These are phyloP conservation scores for Candida glucosophila DNA, from an alignment of 1,139 yeast genomes.

Conservation along the genomic window DNA sequence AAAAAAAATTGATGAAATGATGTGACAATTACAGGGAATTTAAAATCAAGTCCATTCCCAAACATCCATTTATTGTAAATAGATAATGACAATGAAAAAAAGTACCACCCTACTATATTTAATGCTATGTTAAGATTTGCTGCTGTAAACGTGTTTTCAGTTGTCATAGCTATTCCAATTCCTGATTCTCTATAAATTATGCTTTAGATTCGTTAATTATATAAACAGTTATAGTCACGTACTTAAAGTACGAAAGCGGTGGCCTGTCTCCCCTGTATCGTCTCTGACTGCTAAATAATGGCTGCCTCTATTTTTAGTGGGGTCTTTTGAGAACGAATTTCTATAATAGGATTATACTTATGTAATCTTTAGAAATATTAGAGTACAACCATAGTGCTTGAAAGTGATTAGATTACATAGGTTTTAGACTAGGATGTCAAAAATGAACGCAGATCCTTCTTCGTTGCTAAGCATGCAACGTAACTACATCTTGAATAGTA, in stretches of 20 bases:
- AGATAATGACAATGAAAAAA: constrained; percentile 67
- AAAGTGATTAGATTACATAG: too few relatives aligned
- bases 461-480: constrained; percentile 29
- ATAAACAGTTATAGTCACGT: too few relatives aligned
- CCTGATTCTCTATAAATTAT: not conserved
- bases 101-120: constrained; percentile 42
- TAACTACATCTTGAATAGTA: constrained; percentile 25
- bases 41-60: constrained; percentile 63
- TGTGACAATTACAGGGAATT: constrained; percentile 78
- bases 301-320: too few relatives aligned
- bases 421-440: constrained; percentile 1
- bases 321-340: too few relatives aligned
- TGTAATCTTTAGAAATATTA: too few relatives aligned
- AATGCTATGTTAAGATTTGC: too few relatives aligned
- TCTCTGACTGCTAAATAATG: too few relatives aligned
- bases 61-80: constrained; percentile 98
- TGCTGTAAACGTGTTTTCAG: too few relatives aligned
- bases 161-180: constrained; percentile 7
- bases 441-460: constrained; percentile 20
- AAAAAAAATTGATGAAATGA: constrained; percentile 77
- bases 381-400: too few relatives aligned
- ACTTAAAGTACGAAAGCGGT: too few relatives aligned
- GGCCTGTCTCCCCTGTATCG: too few relatives aligned
- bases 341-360: too few relatives aligned
- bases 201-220: not conserved